Percentiles rank a stretch among this genome's conserved stretches.
These are phyloP conservation scores for Juglanconis oblonga DNA, from an alignment of 2,329 filamentous ascomycete species.

Conservation along the genomic window DNA sequence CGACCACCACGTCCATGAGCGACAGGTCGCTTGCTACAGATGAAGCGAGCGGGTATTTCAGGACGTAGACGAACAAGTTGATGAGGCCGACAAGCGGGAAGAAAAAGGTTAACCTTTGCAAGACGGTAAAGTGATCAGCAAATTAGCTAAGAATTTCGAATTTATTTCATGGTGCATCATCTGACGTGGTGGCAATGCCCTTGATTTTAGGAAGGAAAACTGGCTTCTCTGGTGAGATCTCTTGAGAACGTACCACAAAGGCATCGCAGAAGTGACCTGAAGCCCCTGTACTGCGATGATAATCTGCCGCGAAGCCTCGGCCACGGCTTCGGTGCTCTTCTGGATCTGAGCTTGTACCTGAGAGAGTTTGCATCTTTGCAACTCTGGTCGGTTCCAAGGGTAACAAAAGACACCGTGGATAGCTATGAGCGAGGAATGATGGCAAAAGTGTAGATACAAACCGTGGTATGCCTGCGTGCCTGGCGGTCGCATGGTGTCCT, in stretches of 20 bases:
- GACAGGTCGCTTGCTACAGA: conserved; percentile 11
- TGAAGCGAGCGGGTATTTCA: conserved; percentile 9
- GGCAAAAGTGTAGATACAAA: not conserved
- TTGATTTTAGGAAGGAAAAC: too few relatives aligned
- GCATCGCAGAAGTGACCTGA: not conserved
- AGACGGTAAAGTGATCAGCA: not conserved
- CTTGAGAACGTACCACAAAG: not conserved
- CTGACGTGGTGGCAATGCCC: too few relatives aligned
- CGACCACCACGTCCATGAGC: conserved; percentile 2
- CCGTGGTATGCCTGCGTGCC: not conserved
- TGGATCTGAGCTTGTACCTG: conserved; percentile 2
- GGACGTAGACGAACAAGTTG: conserved; percentile 19
- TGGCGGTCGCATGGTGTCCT: not conserved
- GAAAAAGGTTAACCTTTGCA: conserved; percentile 15
- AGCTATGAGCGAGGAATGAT: not conserved
- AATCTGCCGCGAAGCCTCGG: not conserved
- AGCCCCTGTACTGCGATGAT: not conserved
- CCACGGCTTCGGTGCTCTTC: conserved; percentile 1
- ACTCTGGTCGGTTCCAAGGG: not conserved
- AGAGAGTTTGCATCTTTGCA: conserved; percentile 3
- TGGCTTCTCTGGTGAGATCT: too few relatives aligned
- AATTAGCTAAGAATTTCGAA: too few relatives aligned
- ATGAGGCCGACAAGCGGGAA: conserved; percentile 18
- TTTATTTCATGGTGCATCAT: too few relatives aligned
- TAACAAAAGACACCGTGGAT: conserved; percentile 1